phyloP scores from a whole-genome alignment of 2,329 filamentous ascomycete species.

The Endoconidiophora laricicola region DNA sequence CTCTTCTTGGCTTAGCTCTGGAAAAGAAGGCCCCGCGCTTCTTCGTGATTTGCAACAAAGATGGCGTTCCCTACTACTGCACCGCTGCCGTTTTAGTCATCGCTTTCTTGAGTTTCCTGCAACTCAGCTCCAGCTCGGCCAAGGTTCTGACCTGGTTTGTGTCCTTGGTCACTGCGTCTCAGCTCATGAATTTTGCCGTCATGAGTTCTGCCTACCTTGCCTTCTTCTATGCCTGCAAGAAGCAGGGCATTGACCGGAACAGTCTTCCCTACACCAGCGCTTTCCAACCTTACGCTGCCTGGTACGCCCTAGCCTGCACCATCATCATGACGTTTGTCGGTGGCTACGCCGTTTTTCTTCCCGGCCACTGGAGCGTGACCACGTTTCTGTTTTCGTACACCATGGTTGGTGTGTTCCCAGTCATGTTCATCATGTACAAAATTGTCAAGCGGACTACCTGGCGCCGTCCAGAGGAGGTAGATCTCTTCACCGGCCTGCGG shows the following conservation, averaged over 20 bases:
- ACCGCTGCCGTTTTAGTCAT: slow-evolving; percentile 50
- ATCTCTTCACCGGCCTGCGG: slow-evolving; percentile 44
- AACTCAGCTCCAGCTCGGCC: slow-evolving; percentile 47
- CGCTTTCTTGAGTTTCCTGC: slow-evolving; percentile 55
- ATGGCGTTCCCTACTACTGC: slow-evolving; percentile 59
- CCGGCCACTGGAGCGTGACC: slow-evolving; percentile 44
- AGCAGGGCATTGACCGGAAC: slow-evolving; percentile 50
- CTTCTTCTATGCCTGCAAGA: slow-evolving; percentile 52
- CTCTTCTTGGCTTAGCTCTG: slow-evolving; percentile 50
- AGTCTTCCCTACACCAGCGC: slow-evolving; percentile 53
- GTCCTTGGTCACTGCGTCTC: slow-evolving; percentile 51
- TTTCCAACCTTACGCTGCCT: slow-evolving; percentile 57
- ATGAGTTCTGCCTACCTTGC: slow-evolving; percentile 56
- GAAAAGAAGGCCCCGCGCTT: slow-evolving; percentile 49
- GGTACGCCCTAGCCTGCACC: slow-evolving; percentile 44
- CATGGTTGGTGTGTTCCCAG: slow-evolving; percentile 54
- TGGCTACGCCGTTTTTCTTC: slow-evolving; percentile 61
- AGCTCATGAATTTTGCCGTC: slow-evolving; percentile 55
- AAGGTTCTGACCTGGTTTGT: slow-evolving; percentile 60
- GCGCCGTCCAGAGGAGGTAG: slow-evolving; percentile 34
- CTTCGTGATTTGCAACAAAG: slow-evolving; percentile 41
- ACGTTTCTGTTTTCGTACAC: slow-evolving; percentile 65
- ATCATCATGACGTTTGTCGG: slow-evolving; percentile 58
- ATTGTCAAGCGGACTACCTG: slow-evolving; percentile 44
- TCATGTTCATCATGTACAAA: slow-evolving; percentile 58